Conservation (phyloP, 1,284 basidiomycete genomes). For the Ceratobasidium sp. region DNA sequence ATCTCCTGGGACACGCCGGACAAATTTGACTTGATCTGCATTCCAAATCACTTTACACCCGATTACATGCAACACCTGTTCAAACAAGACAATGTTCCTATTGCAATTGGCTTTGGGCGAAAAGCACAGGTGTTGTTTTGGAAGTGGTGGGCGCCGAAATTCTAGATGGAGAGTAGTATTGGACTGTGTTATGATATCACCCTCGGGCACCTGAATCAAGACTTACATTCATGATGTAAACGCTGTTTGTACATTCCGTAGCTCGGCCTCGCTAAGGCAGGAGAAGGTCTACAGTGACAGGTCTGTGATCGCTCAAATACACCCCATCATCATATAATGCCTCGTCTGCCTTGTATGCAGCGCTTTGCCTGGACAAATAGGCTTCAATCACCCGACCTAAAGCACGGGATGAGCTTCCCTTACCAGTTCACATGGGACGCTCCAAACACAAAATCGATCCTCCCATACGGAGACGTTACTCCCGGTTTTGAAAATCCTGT, state of each 20-base stretch:
- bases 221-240: constrained; percentile 61
- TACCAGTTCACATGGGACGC: constrained; percentile 66
- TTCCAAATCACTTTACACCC: constrained; percentile 28
- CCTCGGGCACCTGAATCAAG: too few species aligned
- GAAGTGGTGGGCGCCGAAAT: constrained; percentile 36
- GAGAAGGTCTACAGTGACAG: constrained; percentile 63
- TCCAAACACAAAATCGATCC: constrained; percentile 70
- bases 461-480: constrained; percentile 59
- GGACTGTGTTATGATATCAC: not conserved
- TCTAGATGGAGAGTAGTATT: constrained; percentile 2
- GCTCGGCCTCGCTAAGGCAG: not conserved
- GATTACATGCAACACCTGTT: not conserved
- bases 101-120: not conserved
- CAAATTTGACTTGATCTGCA: not conserved
- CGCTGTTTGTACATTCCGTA: too few species aligned
- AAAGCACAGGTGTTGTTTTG: constrained; percentile 18
- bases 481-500: constrained; percentile 60
- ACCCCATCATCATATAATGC: constrained; percentile 67
- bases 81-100: not conserved
- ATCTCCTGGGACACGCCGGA: not conserved
- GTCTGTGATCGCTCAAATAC: constrained; percentile 70
- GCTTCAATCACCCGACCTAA: not conserved
- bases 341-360: constrained; percentile 61
- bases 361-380: constrained; percentile 56
- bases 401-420: constrained; percentile 50